These are phyloP conservation scores for Wakefieldia striispora DNA, from an alignment of 768 basidiomycete species.

Conservation along the genomic window DNA sequence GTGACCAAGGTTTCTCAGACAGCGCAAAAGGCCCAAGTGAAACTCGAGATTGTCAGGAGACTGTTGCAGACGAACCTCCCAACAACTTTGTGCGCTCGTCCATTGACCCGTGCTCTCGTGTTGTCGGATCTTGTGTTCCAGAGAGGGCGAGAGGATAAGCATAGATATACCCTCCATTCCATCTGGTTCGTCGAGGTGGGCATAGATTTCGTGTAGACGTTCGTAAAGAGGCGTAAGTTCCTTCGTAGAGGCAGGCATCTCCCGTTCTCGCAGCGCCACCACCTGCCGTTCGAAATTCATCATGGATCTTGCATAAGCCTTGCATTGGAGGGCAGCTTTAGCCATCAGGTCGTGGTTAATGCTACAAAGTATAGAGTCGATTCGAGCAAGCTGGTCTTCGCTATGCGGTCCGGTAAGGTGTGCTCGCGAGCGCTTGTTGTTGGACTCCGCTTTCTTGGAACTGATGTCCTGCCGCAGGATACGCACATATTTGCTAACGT, in stretches of 20 bases:
- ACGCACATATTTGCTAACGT: constrained; percentile 87
- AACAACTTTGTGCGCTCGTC: constrained; percentile 99
- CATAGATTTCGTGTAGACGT: constrained; percentile 92
- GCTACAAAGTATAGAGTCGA: constrained; percentile 79
- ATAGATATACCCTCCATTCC: constrained; percentile 98
- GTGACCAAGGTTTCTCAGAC: constrained; percentile 92
- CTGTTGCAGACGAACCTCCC: constrained; percentile 93
- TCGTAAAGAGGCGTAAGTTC: constrained; percentile 62
- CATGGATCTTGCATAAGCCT: constrained; percentile 88
- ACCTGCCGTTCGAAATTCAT: constrained; percentile 94
- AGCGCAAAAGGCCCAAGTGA: constrained; percentile 87
- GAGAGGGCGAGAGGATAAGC: constrained; percentile 79
- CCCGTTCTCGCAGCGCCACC: constrained; percentile 42
- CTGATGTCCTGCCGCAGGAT: constrained; percentile 65
- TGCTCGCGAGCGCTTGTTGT: constrained; percentile 50
- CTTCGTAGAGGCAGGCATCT: constrained; percentile 44
- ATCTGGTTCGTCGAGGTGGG: constrained; percentile 94
- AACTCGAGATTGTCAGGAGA: constrained; percentile 85
- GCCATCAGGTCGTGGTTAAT: constrained; percentile 90
- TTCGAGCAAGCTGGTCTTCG: constrained; percentile 60
- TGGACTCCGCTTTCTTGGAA: constrained; percentile 45
- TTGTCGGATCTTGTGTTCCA: constrained; percentile 96
- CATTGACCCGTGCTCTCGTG: constrained; percentile 96
- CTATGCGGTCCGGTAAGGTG: constrained; percentile 35
- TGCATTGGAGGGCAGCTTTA: constrained; percentile 90